Percentiles rank a stretch among this genome's conserved stretches.
These are phyloP conservation scores for Tylopilus balloui DNA, from an alignment of 768 basidiomycete genomes.

Conservation along the genomic window DNA sequence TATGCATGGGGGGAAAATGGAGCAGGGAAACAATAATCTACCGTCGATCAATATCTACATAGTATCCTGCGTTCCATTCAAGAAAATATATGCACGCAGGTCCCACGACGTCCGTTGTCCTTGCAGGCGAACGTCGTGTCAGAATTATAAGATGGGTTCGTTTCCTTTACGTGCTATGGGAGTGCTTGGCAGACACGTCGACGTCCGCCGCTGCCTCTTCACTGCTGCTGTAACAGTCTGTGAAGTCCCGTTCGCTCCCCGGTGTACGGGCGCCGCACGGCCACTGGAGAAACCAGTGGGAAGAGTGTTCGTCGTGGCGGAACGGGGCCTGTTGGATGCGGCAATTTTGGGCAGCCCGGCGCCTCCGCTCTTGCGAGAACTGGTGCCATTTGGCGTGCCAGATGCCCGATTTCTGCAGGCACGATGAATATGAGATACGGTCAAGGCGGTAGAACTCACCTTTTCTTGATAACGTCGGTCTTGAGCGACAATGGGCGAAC, in stretches of 20 bases:
- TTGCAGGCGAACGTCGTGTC: neutral
- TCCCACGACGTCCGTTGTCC: constrained; percentile 17
- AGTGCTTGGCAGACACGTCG: constrained; percentile 47
- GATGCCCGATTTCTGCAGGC: constrained; percentile 70
- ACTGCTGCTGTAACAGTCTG: constrained; percentile 38
- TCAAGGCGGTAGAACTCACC: constrained; percentile 40
- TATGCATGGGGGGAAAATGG: constrained; percentile 4
- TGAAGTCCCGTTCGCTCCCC: constrained; percentile 17
- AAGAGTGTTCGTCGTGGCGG: constrained; percentile 58
- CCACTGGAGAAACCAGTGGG: constrained; percentile 44
- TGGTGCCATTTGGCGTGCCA: constrained; percentile 57
- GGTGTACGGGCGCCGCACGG: constrained; percentile 35
- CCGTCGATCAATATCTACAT: constrained; percentile 27
- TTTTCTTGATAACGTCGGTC: constrained; percentile 97
- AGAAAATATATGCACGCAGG: constrained; percentile 31
- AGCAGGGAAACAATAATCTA: constrained; percentile 32
- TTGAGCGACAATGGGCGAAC: constrained; percentile 91
- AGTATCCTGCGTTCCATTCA: constrained; percentile 31
- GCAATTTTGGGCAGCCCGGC: constrained; percentile 71
- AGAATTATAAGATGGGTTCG: constrained; percentile 17
- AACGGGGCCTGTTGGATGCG: constrained; percentile 67
- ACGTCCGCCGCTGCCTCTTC: constrained; percentile 82
- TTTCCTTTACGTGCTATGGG: constrained; percentile 31
- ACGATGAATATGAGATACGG: neutral
- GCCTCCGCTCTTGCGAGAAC: constrained; percentile 54